Percentiles rank a stretch among this genome's conserved stretches.
phyloP scores from a whole-genome alignment of 73 alveolate species.

The Paramecium primaurelia region DNA sequence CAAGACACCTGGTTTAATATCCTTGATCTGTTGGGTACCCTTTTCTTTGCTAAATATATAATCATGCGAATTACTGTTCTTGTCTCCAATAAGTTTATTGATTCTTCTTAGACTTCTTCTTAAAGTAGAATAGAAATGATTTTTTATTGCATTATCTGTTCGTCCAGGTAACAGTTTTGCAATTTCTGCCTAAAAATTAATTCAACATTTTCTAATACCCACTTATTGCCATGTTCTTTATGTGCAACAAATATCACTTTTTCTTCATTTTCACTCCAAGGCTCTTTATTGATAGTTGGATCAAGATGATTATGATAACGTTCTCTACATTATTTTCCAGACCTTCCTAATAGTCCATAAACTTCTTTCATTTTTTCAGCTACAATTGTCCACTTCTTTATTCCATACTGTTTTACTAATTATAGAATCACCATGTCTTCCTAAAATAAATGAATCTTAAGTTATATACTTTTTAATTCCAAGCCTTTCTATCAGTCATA shows the following conservation, averaged over 20 bases:
- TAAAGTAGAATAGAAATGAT: conserved; percentile 80
- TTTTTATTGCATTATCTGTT: conserved; percentile 79
- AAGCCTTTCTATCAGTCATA: conserved; percentile 53
- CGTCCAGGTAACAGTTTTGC: conserved; percentile 63
- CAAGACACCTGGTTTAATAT: conserved; percentile 62
- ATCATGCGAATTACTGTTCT: conserved; percentile 47
- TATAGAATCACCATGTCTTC: conserved; percentile 82
- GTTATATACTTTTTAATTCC: conserved; percentile 43
- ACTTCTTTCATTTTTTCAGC: conserved; percentile 72
- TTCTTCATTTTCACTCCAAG: conserved; percentile 95
- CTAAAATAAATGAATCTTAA: neutral
- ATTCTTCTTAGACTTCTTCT: conserved; percentile 66
- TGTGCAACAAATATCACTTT: conserved; percentile 87
- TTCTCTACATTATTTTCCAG: conserved; percentile 98
- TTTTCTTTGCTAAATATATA: conserved; percentile 4
- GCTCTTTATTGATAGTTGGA: conserved; percentile 89
- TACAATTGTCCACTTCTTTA: conserved; percentile 83
- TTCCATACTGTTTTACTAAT: conserved; percentile 76
- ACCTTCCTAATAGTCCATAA: conserved; percentile 69
- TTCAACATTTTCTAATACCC: conserved; percentile 61
- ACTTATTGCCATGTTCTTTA: conserved; percentile 90
- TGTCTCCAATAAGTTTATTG: conserved; percentile 58
- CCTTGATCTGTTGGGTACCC: conserved; percentile 61
- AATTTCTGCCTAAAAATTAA: conserved; percentile 48
- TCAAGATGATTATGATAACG: conserved; percentile 97